These are phyloP conservation scores for Solanum sejunctum DNA, from an alignment of 257 asterid species.

Conservation along the genomic window DNA sequence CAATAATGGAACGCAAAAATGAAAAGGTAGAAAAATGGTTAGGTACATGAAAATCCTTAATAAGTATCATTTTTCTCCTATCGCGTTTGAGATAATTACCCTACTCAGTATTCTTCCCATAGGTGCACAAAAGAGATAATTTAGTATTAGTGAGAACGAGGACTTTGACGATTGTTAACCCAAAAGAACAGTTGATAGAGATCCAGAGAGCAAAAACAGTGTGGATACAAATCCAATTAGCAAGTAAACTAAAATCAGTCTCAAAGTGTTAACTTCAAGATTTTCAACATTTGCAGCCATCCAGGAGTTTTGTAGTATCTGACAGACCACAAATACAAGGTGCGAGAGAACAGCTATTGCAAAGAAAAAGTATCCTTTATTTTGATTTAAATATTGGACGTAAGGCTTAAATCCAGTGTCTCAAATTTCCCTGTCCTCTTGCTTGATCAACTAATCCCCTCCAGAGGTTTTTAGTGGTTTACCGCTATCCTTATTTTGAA, in stretches of 20 bases:
- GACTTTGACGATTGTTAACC: slow-evolving; percentile 66
- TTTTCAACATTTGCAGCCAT: slow-evolving; percentile 90
- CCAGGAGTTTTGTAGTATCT: slow-evolving; percentile 70
- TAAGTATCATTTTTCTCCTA: neutral
- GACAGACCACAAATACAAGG: slow-evolving; percentile 36
- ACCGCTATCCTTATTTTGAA: slow-evolving; percentile 15
- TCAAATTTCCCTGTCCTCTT: slow-evolving; percentile 79
- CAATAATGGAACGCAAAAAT: neutral
- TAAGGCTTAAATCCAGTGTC: slow-evolving; percentile 82
- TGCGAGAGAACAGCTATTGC: slow-evolving; percentile 41
- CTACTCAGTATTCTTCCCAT: slow-evolving; percentile 82
- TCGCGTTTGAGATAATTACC: slow-evolving; percentile 22
- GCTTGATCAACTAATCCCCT: slow-evolving; percentile 65
- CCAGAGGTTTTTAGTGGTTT: slow-evolving; percentile 14
- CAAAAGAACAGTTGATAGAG: slow-evolving; percentile 41
- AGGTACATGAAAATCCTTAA: neutral
- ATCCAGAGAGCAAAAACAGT: slow-evolving; percentile 39
- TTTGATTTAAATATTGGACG: slow-evolving; percentile 50
- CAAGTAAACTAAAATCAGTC: slow-evolving; percentile 61
- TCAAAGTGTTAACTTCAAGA: slow-evolving; percentile 32
- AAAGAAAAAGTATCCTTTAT: slow-evolving; percentile 58
- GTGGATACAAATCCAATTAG: slow-evolving; percentile 47
- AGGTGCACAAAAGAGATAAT: slow-evolving; percentile 83
- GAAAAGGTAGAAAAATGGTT: neutral
- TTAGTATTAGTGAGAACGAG: slow-evolving; percentile 43